Percentiles rank a stretch among this genome's conserved stretches.
phyloP scores from a whole-genome alignment of 2,329 filamentous ascomycete genomes.

The Sarocladiaceae sp. region DNA sequence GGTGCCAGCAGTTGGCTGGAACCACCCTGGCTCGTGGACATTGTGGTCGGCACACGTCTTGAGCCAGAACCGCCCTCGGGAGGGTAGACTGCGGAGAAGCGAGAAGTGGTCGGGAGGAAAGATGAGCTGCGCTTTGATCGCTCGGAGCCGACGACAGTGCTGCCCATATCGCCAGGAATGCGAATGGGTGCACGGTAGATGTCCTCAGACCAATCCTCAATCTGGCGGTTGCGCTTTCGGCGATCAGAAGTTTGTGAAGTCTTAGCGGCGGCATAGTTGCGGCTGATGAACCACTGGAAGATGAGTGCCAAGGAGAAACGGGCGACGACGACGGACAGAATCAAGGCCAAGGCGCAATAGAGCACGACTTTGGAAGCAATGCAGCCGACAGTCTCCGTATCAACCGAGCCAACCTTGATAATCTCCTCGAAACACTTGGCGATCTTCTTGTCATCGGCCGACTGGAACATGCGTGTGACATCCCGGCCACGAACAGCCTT shows the following conservation, averaged over 20 bases:
- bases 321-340: conserved; percentile 78
- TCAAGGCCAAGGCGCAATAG: conserved; percentile 88
- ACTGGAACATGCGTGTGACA: conserved; percentile 83
- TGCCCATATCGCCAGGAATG: conserved; percentile 67
- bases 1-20: conserved; percentile 69
- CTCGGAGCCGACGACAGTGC: conserved; percentile 60
- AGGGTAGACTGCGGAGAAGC: conserved; percentile 88
- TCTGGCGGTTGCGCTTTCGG: conserved; percentile 84
- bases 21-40: conserved; percentile 78
- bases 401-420: conserved; percentile 91
- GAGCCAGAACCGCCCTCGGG: conserved; percentile 56
- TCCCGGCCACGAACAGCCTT: conserved; percentile 73
- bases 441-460: conserved; percentile 68
- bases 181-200: conserved; percentile 90
- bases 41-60: conserved; percentile 72
- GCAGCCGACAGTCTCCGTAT: conserved; percentile 93
- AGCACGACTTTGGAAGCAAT: conserved; percentile 97
- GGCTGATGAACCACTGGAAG: conserved; percentile 95
- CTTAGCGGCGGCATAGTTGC: conserved; percentile 77
- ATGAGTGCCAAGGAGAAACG: conserved; percentile 86
- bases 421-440: conserved; percentile 89
- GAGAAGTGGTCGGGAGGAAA: conserved; percentile 88
- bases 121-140: conserved; percentile 70
- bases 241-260: conserved; percentile 78
- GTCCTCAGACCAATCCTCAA: conserved; percentile 96